These are phyloP conservation scores for Mucor saturninus DNA, from an alignment of 371 early-diverging fungal species.

Conservation along the genomic window DNA sequence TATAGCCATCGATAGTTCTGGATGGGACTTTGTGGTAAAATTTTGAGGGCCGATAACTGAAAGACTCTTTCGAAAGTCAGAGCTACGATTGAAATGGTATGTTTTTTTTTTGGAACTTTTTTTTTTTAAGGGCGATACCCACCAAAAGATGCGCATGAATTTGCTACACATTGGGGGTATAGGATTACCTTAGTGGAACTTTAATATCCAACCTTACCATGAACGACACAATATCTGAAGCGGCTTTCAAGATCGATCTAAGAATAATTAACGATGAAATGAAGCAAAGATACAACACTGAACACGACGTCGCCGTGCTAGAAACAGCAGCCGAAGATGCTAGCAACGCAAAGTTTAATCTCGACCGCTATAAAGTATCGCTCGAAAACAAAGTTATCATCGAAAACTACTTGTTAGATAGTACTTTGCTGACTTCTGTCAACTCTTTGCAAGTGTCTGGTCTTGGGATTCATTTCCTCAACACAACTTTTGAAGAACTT, in stretches of 20 bases:
- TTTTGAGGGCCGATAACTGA: conserved; percentile 11
- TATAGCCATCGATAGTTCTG: conserved; percentile 7
- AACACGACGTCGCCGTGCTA: conserved; percentile 6
- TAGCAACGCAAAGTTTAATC: conserved; percentile 6
- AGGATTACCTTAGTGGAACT: too few species aligned
- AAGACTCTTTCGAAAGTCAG: conserved; percentile 7
- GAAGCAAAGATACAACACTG: conserved; percentile 13
- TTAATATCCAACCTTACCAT: background rate
- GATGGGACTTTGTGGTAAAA: conserved; percentile 14
- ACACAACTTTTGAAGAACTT: conserved; percentile 10
- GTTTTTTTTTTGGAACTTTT: conserved; percentile 1
- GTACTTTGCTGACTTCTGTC: conserved; percentile 2
- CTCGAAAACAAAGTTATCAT: conserved; percentile 10
- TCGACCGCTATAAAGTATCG: conserved; percentile 6
- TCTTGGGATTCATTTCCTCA: conserved; percentile 6
- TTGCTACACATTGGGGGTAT: too few species aligned
- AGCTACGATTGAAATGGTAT: conserved; percentile 18
- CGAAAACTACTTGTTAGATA: conserved; percentile 11
- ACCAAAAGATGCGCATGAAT: background rate
- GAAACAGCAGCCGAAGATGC: conserved; percentile 11
- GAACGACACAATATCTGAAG: conserved; percentile 6
- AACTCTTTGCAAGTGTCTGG: conserved; percentile 13
- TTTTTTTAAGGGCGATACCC: conserved; percentile 4
- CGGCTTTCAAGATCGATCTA: conserved; percentile 3
- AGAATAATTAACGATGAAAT: conserved; percentile 9